These are phyloP conservation scores for Ilex aquifolium DNA, from an alignment of 257 asterid genomes.

Conservation along the genomic window DNA sequence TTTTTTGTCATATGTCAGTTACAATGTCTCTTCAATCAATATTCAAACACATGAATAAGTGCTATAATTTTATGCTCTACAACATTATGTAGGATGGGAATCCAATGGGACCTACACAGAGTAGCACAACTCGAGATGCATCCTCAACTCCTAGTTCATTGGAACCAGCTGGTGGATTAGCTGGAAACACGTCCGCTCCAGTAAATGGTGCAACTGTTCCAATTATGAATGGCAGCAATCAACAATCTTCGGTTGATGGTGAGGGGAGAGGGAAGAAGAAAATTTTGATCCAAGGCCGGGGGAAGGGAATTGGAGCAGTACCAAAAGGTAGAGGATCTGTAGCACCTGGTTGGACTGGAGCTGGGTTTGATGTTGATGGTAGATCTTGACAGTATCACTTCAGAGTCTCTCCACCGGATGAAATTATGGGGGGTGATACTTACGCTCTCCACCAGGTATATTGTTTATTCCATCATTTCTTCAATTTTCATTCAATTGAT, in stretches of 20 bases:
- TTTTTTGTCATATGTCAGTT: neutral
- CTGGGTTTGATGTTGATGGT: slow-evolving; percentile 83
- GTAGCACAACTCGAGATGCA: slow-evolving; percentile 29
- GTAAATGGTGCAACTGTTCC: slow-evolving; percentile 29
- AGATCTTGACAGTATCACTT: slow-evolving; percentile 44
- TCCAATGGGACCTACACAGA: slow-evolving; percentile 35
- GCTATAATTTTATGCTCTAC: slow-evolving; percentile 1
- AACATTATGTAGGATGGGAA: slow-evolving; percentile 36
- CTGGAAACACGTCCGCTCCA: slow-evolving; percentile 24
- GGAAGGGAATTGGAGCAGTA: slow-evolving; percentile 67
- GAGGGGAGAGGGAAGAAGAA: slow-evolving; percentile 69
- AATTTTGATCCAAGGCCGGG: slow-evolving; percentile 51
- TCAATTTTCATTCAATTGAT: slow-evolving; percentile 7
- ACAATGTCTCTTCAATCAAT: neutral
- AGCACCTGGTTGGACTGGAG: slow-evolving; percentile 81
- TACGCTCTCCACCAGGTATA: slow-evolving; percentile 8
- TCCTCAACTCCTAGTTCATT: slow-evolving; percentile 32
- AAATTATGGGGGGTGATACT: slow-evolving; percentile 2
- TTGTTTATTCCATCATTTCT: slow-evolving; percentile 5
- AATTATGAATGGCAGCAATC: slow-evolving; percentile 34
- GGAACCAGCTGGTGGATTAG: slow-evolving; percentile 29
- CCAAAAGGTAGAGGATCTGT: slow-evolving; percentile 65
- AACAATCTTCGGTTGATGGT: slow-evolving; percentile 29
- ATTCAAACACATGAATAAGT: neutral
- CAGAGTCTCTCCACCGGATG: slow-evolving; percentile 9